Base-by-base conservation (phyloP, 371 early-diverging fungal species). In the Rhizopus microsporus region DNA sequence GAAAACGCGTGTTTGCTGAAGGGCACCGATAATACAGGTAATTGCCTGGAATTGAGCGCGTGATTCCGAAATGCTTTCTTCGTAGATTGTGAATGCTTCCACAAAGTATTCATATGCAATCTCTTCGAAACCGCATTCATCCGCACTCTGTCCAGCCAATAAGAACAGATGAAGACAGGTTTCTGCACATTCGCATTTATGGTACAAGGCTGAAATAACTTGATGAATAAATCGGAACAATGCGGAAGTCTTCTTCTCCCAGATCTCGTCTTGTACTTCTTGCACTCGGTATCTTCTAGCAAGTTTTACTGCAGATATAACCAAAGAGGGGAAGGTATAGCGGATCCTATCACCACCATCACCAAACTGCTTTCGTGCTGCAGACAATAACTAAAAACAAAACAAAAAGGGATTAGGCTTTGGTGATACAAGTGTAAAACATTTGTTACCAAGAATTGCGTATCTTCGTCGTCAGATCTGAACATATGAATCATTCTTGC, bases 91-190 rank as follows among this genome's bases (percentile, higher is more conserved):
- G 48, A 96, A 88, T 7, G 96, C 95, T 78, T 94, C 90, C 5
- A 93, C 94, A 71, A 93, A 87, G 71, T 95, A 94, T 64, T 95
- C 96, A 69, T 95, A 94, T 5, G 88, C 85, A 9, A 90, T 78
- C 54, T 94, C 94, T 60, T 96, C 95, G 63, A 91, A 83, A 1
- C 88, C 87, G 29, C 83, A 80, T 63, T 88, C 88, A 62, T 90
- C 88, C 4, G 94, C 92, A 30, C 85, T 83, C 62, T 90, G 87
- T 0, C 92, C 96, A 0, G 92, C 89, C 59, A 89, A 65, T 53
- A 96, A 67, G 65, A 88, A 92, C 57, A 95, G 69, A 33, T 91
- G 85, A 54, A 95, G 72, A 23, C 88, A 85, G 35, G 87, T 75
- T 37, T 92, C 91, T 15, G 89, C 83, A 31, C 74, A 77, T 40